A percentile compares a stretch with the other conserved stretches of the same genome.
Conservation (phyloP, 208 protist genomes). For the Crithidia sp. region DNA sequence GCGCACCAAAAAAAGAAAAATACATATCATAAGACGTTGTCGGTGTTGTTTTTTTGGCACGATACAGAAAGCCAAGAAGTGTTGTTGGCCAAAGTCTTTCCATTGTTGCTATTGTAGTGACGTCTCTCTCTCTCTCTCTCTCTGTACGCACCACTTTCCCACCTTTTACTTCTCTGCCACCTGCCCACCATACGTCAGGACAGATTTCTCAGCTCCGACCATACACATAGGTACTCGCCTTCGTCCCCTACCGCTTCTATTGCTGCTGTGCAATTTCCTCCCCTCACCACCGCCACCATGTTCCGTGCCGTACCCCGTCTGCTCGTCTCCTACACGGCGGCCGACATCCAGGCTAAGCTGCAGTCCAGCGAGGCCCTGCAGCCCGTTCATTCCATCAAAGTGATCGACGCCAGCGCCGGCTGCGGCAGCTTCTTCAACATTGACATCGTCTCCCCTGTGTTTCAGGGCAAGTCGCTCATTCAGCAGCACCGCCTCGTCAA, state of each 20-base stretch:
- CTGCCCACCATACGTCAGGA: no score
- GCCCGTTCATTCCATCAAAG: constrained; percentile 58
- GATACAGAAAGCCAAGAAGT: neutral
- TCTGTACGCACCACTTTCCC: neutral
- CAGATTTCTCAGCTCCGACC: no score
- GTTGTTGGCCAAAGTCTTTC: neutral
- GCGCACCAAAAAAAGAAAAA: neutral
- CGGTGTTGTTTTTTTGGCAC: constrained; percentile 9
- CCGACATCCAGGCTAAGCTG: constrained; percentile 83
- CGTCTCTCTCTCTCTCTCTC: neutral
- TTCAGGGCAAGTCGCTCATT: constrained; percentile 77
- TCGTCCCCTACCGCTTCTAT: neutral
- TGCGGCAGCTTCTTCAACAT: constrained; percentile 91
- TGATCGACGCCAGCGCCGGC: constrained; percentile 78
- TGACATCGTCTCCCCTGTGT: constrained; percentile 70
- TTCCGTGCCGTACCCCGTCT: constrained; percentile 19
- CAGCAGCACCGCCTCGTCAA: constrained; percentile 91
- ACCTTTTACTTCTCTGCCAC: no score
- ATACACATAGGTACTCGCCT: neutral
- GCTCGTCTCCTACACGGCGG: constrained; percentile 45
- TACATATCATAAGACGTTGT: no score
- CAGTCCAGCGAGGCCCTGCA: constrained; percentile 48
- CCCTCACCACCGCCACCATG: constrained; percentile 9
- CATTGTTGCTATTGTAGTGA: neutral
- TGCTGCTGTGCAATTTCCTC: neutral